These are phyloP conservation scores for Echites panduratus DNA, from an alignment of 257 asterid genomes.

Conservation along the genomic window DNA sequence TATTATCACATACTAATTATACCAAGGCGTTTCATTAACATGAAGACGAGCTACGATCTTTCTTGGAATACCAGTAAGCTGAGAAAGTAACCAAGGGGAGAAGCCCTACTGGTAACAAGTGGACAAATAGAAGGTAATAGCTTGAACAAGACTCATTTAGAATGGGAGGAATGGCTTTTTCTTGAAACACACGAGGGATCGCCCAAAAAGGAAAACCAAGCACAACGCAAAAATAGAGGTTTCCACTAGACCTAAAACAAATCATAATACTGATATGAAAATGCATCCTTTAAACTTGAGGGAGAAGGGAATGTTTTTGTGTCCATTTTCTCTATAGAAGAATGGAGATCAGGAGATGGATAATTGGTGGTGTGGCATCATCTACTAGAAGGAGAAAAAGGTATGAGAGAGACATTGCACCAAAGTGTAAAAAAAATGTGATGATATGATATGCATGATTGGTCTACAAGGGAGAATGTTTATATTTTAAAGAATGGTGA, in stretches of 20 bases:
- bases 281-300: constrained; percentile 7
- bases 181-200: constrained; percentile 26
- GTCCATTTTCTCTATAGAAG: constrained; percentile 1
- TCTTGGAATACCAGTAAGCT: background rate
- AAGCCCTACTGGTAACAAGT: constrained; percentile 10
- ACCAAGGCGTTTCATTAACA: background rate
- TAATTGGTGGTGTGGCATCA: constrained; percentile 45
- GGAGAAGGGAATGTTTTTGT: constrained; percentile 7
- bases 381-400: constrained; percentile 43
- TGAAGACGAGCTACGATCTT: background rate
- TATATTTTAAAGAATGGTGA: constrained; percentile 30
- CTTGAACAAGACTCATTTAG: constrained; percentile 26
- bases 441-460: constrained; percentile 28
- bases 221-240: background rate
- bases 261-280: background rate
- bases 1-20: too few relatives aligned
- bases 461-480: constrained; percentile 38
- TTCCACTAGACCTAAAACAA: constrained; percentile 4
- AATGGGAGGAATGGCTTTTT: constrained; percentile 19
- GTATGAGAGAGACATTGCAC: constrained; percentile 53
- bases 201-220: constrained; percentile 9
- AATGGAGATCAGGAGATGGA: constrained; percentile 20
- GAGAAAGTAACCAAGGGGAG: background rate
- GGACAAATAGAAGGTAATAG: constrained; percentile 12
- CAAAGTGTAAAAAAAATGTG: constrained; percentile 31